These are phyloP conservation scores for Flueggea neowawraea DNA, from an alignment of 441 rosid species.

Conservation along the genomic window DNA sequence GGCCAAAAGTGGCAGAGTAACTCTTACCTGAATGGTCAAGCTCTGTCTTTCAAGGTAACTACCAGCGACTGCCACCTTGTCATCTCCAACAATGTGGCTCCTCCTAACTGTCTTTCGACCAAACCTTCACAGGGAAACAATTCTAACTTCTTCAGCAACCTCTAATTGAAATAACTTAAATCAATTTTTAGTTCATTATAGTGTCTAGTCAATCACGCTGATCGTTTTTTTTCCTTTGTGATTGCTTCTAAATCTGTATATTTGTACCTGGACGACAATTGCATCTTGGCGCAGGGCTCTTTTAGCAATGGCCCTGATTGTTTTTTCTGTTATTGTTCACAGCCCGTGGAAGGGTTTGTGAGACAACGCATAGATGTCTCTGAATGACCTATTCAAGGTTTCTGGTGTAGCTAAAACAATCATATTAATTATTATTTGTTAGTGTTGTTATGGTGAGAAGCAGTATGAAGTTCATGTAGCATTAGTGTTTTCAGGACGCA, in stretches of 20 bases:
- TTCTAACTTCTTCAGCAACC: slow-evolving; percentile 8
- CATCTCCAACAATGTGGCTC: slow-evolving; percentile 37
- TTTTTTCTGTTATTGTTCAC: not conserved
- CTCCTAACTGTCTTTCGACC: slow-evolving; percentile 45
- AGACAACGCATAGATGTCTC: not conserved
- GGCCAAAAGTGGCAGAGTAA: slow-evolving; percentile 64
- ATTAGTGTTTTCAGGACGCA: no score
- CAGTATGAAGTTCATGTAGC: no score
- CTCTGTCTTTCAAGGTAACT: slow-evolving; percentile 46
- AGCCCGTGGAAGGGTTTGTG: slow-evolving; percentile 2
- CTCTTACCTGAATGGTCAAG: slow-evolving; percentile 39
- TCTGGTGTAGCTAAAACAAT: no score
- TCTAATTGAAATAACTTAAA: slow-evolving; percentile 9
- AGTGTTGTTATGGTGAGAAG: no score
- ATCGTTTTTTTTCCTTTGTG: not conserved
- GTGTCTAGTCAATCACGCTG: not conserved
- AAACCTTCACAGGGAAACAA: slow-evolving; percentile 38
- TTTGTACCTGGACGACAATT: no score
- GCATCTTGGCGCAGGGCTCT: slow-evolving; percentile 4
- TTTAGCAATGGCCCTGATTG: slow-evolving; percentile 15
- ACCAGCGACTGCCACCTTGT: slow-evolving; percentile 32
- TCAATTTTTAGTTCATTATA: not conserved
- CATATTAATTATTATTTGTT: no score
- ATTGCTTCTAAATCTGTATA: no score
- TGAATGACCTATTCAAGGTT: slow-evolving; percentile 2